These are phyloP conservation scores for Obelidium mucronatum DNA, from an alignment of 192 early-diverging fungal genomes.

Conservation along the genomic window DNA sequence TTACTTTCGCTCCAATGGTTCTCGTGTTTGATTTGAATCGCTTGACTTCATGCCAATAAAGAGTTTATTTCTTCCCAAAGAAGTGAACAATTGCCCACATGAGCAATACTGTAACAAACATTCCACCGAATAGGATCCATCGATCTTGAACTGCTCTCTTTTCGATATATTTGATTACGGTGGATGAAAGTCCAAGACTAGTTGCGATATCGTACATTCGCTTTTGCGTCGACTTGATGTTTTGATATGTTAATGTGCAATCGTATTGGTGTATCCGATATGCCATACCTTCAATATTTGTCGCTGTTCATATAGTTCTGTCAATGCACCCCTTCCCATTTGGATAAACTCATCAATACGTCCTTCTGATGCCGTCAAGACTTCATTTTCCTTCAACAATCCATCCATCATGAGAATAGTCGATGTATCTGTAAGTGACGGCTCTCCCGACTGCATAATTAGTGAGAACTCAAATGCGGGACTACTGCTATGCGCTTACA, in stretches of 20 bases:
- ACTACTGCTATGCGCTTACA: not conserved
- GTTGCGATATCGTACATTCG: slow-evolving; percentile 56
- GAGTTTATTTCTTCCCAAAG: slow-evolving; percentile 29
- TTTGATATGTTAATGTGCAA: not conserved
- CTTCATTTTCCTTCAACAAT: slow-evolving; percentile 41
- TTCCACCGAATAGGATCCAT: slow-evolving; percentile 54
- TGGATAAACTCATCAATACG: slow-evolving; percentile 52
- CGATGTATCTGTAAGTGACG: slow-evolving; percentile 18
- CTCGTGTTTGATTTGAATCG: no score
- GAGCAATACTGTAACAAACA: slow-evolving; percentile 49
- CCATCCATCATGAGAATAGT: slow-evolving; percentile 56
- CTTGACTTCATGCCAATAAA: not conserved
- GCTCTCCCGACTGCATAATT: no score
- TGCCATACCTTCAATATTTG: slow-evolving; percentile 57
- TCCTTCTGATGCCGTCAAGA: slow-evolving; percentile 25
- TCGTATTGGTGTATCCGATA: slow-evolving; percentile 11
- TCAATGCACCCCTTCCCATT: slow-evolving; percentile 49
- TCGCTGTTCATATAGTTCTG: slow-evolving; percentile 59
- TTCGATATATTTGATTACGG: slow-evolving; percentile 60
- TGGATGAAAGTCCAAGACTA: slow-evolving; percentile 52
- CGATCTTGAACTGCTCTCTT: slow-evolving; percentile 49
- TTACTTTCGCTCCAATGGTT: no score
- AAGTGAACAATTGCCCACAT: slow-evolving; percentile 59
- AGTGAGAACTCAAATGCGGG: not conserved
- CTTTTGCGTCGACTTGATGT: slow-evolving; percentile 51